Evolutionary conservation across 305 asterid species (phyloP), one percentile per base, ranked within the genome.

Genomic region (Rubia occidens): DNA sequence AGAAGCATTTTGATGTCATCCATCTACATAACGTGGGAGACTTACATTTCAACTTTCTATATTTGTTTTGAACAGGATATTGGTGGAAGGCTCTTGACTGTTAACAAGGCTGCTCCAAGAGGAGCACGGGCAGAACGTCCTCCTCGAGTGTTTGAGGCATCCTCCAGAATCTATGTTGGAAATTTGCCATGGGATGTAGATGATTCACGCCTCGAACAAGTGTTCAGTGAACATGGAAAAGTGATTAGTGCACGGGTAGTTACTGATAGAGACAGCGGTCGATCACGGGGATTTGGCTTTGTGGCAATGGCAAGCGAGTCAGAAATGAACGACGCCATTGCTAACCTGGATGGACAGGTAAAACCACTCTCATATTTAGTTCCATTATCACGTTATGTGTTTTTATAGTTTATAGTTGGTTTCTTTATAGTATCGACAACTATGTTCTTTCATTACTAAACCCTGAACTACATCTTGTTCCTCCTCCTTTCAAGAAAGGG

Each of bases 281-380:
- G 94, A 73, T 94, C 99, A 5, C 89, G 96, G 10, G 99, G 99
- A 71, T 94, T 94, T 81, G 99, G 99, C 64, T 94, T 94, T 70
- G 88, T 94, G 26, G 79, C 71, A 15, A 89, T 94, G 99, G 77
- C 96, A 4, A 82, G 79, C 63, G 95, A 87, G 78, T 72, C 87
- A 8, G 97, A 94, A 80, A 80, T 85, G 86, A 87, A 86, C 26
- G 91, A 86, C 70, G 95, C 97, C 77, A 91, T 94, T 53, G 85
- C 93, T 20, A 83, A 79, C 79, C 96, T 94, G 37, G 96, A 94
- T 74, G 96, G 96, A 70, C 87, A 86, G 93, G 99, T 91, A 79
- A 76, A 21, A 35, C 35, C 2, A 17, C 40, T 18, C 42, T 14
- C n/a, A 13, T 18, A 6, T 13, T 66, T 42, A n/a, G 20, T 8